Percentiles rank a stretch among this genome's conserved stretches.
Conservation (phyloP, 2,329 filamentous ascomycete genomes). For the Claviceps arundinis region DNA sequence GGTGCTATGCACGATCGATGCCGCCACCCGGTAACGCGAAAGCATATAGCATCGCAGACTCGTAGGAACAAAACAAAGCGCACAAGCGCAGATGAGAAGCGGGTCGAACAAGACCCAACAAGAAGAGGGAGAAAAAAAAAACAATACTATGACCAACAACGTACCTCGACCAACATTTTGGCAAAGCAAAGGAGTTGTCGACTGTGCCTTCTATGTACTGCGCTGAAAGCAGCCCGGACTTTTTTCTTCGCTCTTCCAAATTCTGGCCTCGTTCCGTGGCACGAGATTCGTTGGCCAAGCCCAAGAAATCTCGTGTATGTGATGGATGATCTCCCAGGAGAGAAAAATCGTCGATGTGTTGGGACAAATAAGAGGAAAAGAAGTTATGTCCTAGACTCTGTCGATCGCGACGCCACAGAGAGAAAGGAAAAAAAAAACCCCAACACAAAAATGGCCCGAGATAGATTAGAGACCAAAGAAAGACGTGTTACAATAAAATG, state of each 20-base stretch:
- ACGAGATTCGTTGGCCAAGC: not conserved
- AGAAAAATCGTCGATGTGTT: not conserved
- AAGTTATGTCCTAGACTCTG: not conserved
- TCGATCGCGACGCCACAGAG: not conserved
- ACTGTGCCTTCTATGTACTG: slow-evolving; percentile 9
- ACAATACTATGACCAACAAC: slow-evolving; percentile 7
- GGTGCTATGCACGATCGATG: slow-evolving; percentile 4
- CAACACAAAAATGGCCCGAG: not conserved
- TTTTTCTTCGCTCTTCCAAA: not conserved
- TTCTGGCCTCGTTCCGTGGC: slow-evolving; percentile 5
- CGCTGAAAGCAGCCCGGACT: slow-evolving; percentile 4
- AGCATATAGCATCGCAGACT: not conserved
- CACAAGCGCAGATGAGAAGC: not conserved
- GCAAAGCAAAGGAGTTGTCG: not conserved
- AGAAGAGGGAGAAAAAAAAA: not conserved
- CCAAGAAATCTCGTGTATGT: not conserved
- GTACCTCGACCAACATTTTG: slow-evolving; percentile 25
- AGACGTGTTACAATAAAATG: not conserved
- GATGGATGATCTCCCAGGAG: not conserved
- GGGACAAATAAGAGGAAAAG: not conserved
- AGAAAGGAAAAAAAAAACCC: not conserved
- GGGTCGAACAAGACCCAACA: not conserved
- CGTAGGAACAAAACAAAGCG: not conserved
- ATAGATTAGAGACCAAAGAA: not conserved
- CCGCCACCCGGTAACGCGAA: not conserved